phyloP scores from a whole-genome alignment of 73 alveolate genomes.

The Paramecium sonneborni region DNA sequence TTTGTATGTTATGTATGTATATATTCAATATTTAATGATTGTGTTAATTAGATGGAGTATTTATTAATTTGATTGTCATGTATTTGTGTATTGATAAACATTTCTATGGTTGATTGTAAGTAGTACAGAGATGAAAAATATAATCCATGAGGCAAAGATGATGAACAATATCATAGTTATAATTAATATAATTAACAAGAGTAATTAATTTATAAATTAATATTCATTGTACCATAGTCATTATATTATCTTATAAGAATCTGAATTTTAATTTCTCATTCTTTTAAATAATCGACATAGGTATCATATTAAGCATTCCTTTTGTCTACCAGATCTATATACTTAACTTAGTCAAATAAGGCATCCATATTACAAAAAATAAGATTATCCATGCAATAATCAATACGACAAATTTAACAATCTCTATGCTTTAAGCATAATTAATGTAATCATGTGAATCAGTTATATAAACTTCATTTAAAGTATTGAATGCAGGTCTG shows the following conservation, averaged over 20 bases:
- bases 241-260: conserved; percentile 46
- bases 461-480: neutral
- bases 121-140: neutral
- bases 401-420: conserved; percentile 12
- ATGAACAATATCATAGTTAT: neutral
- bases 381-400: conserved; percentile 8
- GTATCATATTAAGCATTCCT: conserved; percentile 66
- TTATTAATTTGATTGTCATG: too few relatives aligned
- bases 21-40: neutral
- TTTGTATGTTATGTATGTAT: neutral
- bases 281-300: conserved; percentile 50
- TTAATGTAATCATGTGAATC: neutral
- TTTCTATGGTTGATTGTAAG: neutral
- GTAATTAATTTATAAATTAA: neutral
- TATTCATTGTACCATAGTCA: conserved; percentile 55
- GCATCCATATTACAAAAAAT: conserved; percentile 53
- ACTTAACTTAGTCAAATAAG: conserved; percentile 22
- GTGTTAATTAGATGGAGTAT: neutral
- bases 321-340: conserved; percentile 55
- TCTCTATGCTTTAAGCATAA: neutral
- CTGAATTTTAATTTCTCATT: conserved; percentile 49
- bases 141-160: neutral
- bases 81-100: neutral
- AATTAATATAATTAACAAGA: neutral
- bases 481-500: neutral